Evolutionary conservation across 108 stramenopile species (phyloP), one percentile per base, ranked within the genome.

Genomic region (Nannochloropsis salina): DNA sequence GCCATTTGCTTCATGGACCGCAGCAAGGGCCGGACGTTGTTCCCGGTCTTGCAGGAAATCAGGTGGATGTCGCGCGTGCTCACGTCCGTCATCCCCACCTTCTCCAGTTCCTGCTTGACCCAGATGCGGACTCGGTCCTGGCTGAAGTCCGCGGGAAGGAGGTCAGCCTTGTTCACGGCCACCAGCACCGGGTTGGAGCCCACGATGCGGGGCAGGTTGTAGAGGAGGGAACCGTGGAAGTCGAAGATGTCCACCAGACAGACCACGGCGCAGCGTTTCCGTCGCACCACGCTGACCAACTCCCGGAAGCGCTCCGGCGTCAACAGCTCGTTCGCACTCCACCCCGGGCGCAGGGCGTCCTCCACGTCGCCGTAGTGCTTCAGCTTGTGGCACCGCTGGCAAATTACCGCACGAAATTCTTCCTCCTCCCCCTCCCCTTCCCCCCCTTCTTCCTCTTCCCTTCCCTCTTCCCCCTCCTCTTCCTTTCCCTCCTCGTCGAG

Each of bases 221-320:
- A 85, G 22, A 92, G 84, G 84, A 92, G 43, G 11, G 87, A 85
- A 12, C 92, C 92, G 42, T 90, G 84, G 81, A 91, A 90, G 87
- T 92, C 92, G 44, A 92, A 92, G 15, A 92, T 82, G 81, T 92
- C 92, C 42, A 90, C 81, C 11, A 92, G 44, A 82, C 89, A 89
- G 18, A 92, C 85, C 11, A 92, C 89, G 22, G 91, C 81, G 51
- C 86, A 86, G 12, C 45, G 44, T 43, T 44, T 41, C 42, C 51
- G 61, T 1, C 82, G 61, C 20, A 92, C 44, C 45, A 44, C 82
- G 20, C 81, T 43, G 80, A 92, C 43, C 44, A 90, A 84, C n/a
- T 89, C 86, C 81, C 87, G 51, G 40, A 90, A 88, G 9, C 18
- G 41, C 61, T 74, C 61, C 42, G 88, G 88, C 22, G 88, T 88